These are phyloP conservation scores for Globisporangium acanthophoron DNA, from an alignment of 352 stramenopile genomes.

Conservation along the genomic window DNA sequence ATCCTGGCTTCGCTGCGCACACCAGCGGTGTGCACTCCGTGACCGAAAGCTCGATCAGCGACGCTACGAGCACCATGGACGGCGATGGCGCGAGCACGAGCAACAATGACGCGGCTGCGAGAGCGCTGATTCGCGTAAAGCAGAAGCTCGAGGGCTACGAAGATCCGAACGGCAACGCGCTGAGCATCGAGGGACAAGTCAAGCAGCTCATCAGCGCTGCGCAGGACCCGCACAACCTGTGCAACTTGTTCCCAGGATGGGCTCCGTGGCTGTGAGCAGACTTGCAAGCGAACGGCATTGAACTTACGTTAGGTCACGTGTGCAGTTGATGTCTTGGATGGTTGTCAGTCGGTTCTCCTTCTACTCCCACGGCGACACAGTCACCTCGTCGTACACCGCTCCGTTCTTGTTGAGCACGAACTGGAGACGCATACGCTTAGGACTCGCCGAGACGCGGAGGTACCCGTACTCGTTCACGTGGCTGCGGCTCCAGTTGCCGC, in stretches of 20 bases:
- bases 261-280: slow-evolving; percentile 87
- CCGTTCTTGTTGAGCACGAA: slow-evolving; percentile 72
- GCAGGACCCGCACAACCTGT: slow-evolving; percentile 94
- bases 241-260: slow-evolving; percentile 95
- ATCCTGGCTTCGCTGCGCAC: background rate
- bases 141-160: slow-evolving; percentile 99
- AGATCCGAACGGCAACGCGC: slow-evolving; percentile 93
- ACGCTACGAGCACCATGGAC: background rate
- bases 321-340: no score
- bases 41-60: background rate
- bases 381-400: slow-evolving; percentile 57
- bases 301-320: no score
- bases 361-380: slow-evolving; percentile 19
- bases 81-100: background rate
- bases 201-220: slow-evolving; percentile 97
- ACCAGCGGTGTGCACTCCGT: background rate
- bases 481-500: slow-evolving; percentile 59
- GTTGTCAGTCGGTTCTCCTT: background rate
- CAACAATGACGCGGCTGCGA: slow-evolving; percentile 86
- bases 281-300: background rate
- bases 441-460: slow-evolving; percentile 38
- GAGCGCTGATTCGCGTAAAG: slow-evolving; percentile 94
- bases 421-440: slow-evolving; percentile 40
- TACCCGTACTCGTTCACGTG: slow-evolving; percentile 70
- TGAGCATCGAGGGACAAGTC: slow-evolving; percentile 98